phyloP scores from a whole-genome alignment of 2,329 filamentous ascomycete species.

The Pestalotiopsis fici region DNA sequence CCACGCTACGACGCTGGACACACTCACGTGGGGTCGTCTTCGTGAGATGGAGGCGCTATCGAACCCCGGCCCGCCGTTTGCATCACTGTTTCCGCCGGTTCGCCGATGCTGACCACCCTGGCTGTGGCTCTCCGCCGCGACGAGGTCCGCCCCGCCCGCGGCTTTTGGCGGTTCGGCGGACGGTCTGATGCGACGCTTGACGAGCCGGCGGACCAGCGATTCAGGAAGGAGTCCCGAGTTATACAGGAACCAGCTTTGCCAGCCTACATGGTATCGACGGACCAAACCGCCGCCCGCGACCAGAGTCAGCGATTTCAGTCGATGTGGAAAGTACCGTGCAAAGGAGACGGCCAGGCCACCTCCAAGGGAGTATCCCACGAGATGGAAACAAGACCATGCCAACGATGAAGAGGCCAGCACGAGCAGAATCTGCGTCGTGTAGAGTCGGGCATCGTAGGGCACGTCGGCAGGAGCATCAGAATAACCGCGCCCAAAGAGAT shows the following conservation, averaged over 20 bases:
- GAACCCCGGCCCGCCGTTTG: slow-evolving; percentile 38
- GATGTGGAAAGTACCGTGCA: slow-evolving; percentile 65
- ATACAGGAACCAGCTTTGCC: slow-evolving; percentile 65
- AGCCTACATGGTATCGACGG: slow-evolving; percentile 61
- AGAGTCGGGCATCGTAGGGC: slow-evolving; percentile 65
- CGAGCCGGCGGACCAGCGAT: slow-evolving; percentile 50
- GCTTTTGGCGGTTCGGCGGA: slow-evolving; percentile 1
- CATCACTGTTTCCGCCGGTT: slow-evolving; percentile 32
- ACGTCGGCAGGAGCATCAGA: slow-evolving; percentile 65
- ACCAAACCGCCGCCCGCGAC: slow-evolving; percentile 71
- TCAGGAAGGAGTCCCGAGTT: slow-evolving; percentile 60
- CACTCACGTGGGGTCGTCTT: slow-evolving; percentile 51
- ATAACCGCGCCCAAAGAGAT: slow-evolving; percentile 77
- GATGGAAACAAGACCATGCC: slow-evolving; percentile 64
- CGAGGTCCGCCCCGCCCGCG: slow-evolving; percentile 16
- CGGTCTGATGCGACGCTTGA: slow-evolving; percentile 37
- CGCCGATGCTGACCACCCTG: slow-evolving; percentile 15
- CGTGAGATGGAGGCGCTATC: slow-evolving; percentile 53
- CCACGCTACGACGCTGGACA: slow-evolving; percentile 67
- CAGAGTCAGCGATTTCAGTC: slow-evolving; percentile 65
- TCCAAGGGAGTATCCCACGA: slow-evolving; percentile 80
- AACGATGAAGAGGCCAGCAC: slow-evolving; percentile 64
- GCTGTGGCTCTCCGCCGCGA: slow-evolving; percentile 22
- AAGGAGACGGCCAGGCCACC: slow-evolving; percentile 74
- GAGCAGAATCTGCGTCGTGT: slow-evolving; percentile 65